Conservation (phyloP, 2,329 filamentous ascomycete genomes). For the Whalleya microplaca region DNA sequence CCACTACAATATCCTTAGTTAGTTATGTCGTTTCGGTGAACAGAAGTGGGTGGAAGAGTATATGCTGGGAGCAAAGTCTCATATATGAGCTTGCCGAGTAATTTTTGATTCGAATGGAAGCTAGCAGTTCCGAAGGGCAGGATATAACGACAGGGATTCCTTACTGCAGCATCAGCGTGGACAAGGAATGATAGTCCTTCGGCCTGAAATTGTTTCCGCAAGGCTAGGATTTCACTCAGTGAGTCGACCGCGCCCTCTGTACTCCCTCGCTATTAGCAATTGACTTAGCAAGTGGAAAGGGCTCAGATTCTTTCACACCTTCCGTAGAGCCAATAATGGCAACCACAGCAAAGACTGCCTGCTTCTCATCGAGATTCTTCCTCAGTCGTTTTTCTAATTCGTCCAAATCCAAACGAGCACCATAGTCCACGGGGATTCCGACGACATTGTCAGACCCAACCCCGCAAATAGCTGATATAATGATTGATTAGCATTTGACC, state of each 20-base stretch:
- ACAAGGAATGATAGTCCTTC: conserved; percentile 49
- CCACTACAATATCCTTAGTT: conserved; percentile 35
- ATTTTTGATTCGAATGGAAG: too few species aligned
- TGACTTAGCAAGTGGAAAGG: background rate
- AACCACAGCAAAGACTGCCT: conserved; percentile 47
- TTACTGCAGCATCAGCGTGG: conserved; percentile 48
- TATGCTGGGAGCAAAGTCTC: too few species aligned
- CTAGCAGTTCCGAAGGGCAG: too few species aligned
- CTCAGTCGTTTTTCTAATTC: conserved; percentile 39
- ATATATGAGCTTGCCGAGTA: too few species aligned
- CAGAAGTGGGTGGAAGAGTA: too few species aligned
- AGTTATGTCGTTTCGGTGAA: too few species aligned
- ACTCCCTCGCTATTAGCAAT: background rate
- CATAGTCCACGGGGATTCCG: conserved; percentile 45
- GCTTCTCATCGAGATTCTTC: conserved; percentile 34
- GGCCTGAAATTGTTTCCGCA: conserved; percentile 46
- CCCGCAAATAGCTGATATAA: conserved; percentile 43
- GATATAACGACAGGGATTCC: too few species aligned
- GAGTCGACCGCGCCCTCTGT: conserved; percentile 49
- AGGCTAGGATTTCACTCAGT: conserved; percentile 41
- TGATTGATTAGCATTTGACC: background rate
- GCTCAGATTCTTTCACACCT: conserved; percentile 22
- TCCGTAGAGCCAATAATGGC: conserved; percentile 53
- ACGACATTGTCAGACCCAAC: conserved; percentile 48
- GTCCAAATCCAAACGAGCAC: conserved; percentile 42